Evolutionary conservation across 78 protist genomes (phyloP).

Genomic region (Dictyostelium intermedium): DNA sequence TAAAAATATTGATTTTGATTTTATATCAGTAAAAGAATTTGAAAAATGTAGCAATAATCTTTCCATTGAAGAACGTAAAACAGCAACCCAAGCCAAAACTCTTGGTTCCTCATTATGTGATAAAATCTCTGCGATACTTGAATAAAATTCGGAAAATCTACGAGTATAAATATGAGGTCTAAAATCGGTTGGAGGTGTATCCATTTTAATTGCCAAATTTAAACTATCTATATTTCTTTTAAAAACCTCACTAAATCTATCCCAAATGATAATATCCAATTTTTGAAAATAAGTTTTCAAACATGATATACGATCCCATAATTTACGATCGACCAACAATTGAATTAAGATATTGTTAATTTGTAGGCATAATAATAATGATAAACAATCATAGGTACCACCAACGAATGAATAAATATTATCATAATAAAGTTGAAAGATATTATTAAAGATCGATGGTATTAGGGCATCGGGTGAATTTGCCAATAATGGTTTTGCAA

Average conservation of each 20-base stretch:
- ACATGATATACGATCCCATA: conserved; percentile 21
- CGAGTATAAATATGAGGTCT: conserved; percentile 73
- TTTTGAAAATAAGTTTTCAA: conserved; percentile 19
- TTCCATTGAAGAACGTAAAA: conserved; percentile 50
- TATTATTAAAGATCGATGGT: conserved; percentile 31
- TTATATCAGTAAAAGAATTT: conserved; percentile 6
- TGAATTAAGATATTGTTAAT: conserved; percentile 21
- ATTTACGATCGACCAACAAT: not conserved
- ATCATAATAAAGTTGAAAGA: conserved; percentile 28
- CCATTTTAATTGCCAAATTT: conserved; percentile 9
- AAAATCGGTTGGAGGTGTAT: not conserved
- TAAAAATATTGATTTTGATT: conserved; percentile 51
- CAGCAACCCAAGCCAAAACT: conserved; percentile 72
- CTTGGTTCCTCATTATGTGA: conserved; percentile 16
- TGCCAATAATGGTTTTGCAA: conserved; percentile 46
- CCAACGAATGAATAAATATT: conserved; percentile 35
- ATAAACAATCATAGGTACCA: conserved; percentile 52
- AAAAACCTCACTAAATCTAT: conserved; percentile 57
- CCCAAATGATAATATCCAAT: conserved; percentile 56
- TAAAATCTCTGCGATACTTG: conserved; percentile 36
- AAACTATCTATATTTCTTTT: conserved; percentile 71
- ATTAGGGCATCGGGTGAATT: conserved; percentile 17
- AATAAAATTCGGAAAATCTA: conserved; percentile 72
- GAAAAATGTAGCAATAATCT: conserved; percentile 26
- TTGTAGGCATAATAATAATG: conserved; percentile 22